Conservation (phyloP, 1,284 basidiomycete genomes). For the Austroboletus novae-zelandiae region DNA sequence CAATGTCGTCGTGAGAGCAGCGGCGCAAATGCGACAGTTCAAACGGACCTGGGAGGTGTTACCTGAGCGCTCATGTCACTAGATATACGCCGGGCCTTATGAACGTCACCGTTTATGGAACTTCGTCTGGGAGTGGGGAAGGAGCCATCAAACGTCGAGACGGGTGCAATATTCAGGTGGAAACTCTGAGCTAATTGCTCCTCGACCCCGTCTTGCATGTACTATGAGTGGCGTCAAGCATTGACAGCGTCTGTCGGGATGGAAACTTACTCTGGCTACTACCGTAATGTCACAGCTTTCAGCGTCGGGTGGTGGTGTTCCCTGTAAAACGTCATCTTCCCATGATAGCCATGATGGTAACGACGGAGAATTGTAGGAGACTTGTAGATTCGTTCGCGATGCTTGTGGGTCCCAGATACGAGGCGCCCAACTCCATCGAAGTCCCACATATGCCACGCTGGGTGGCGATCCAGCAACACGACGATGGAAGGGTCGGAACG, state of each 20-base stretch:
- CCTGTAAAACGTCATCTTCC: slow-evolving; percentile 77
- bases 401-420: slow-evolving; percentile 98
- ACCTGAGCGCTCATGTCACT: slow-evolving; percentile 54
- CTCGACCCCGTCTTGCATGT: slow-evolving; percentile 69
- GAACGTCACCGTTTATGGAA: slow-evolving; percentile 54
- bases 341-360: slow-evolving; percentile 87
- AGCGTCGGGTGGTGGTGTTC: slow-evolving; percentile 69
- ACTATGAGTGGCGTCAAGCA: slow-evolving; percentile 42
- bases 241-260: slow-evolving; percentile 10
- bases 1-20: slow-evolving; percentile 3
- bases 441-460: slow-evolving; percentile 77
- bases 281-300: slow-evolving; percentile 70
- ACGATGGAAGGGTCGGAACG: slow-evolving; percentile 89
- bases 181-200: slow-evolving; percentile 65
- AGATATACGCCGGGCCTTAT: slow-evolving; percentile 53
- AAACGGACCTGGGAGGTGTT: slow-evolving; percentile 36
- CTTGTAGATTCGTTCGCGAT: slow-evolving; percentile 74
- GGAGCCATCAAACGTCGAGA: slow-evolving; percentile 62
- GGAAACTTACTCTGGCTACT: slow-evolving; percentile 58
- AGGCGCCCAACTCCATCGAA: slow-evolving; percentile 91
- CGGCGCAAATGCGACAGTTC: background rate
- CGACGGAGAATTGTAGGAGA: slow-evolving; percentile 76
- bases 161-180: slow-evolving; percentile 68
- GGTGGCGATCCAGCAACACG: slow-evolving; percentile 82
- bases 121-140: slow-evolving; percentile 57